Conservation (phyloP, 2,329 filamentous ascomycete genomes). For the Cadophora sp. region DNA sequence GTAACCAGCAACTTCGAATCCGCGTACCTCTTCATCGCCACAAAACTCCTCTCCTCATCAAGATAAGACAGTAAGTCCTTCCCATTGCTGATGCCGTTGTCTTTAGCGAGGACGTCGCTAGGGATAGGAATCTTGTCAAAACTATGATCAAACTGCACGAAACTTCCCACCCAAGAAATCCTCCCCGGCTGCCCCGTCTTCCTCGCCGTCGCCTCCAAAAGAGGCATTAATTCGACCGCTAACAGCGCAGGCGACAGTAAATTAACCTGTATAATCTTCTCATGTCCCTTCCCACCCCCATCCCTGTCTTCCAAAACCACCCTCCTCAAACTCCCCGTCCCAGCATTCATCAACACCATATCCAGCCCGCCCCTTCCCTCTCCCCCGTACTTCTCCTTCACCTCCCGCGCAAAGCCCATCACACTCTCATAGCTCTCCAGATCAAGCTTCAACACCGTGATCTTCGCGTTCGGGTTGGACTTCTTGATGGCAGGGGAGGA, state of each 20-base stretch:
- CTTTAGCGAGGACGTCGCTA: background rate
- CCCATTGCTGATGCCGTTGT: too few species aligned
- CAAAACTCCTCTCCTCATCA: too few species aligned
- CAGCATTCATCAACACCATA: slow-evolving; percentile 29
- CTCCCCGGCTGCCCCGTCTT: slow-evolving; percentile 14
- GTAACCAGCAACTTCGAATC: slow-evolving; percentile 26
- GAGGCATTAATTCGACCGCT: slow-evolving; percentile 33
- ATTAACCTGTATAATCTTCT: slow-evolving; percentile 38
- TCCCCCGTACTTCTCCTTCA: slow-evolving; percentile 17
- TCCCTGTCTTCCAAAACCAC: too few species aligned
- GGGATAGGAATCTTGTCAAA: slow-evolving; percentile 19
- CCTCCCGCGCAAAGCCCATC: slow-evolving; percentile 10
- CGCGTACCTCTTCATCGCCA: slow-evolving; percentile 17
- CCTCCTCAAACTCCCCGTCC: slow-evolving; percentile 22
- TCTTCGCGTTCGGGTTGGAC: slow-evolving; percentile 1
- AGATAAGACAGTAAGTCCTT: slow-evolving; percentile 14
- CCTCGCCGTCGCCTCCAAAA: slow-evolving; percentile 27
- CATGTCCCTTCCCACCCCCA: slow-evolving; percentile 29
- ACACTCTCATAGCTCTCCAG: slow-evolving; percentile 20
- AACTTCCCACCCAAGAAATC: slow-evolving; percentile 22
- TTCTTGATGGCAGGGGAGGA: slow-evolving; percentile 19
- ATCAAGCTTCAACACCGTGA: slow-evolving; percentile 21
- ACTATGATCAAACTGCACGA: slow-evolving; percentile 25
- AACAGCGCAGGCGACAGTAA: slow-evolving; percentile 38
- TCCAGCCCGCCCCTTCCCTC: slow-evolving; percentile 23